phyloP scores from a whole-genome alignment of 2,329 filamentous ascomycete genomes.

The Blastomyces silverae region DNA sequence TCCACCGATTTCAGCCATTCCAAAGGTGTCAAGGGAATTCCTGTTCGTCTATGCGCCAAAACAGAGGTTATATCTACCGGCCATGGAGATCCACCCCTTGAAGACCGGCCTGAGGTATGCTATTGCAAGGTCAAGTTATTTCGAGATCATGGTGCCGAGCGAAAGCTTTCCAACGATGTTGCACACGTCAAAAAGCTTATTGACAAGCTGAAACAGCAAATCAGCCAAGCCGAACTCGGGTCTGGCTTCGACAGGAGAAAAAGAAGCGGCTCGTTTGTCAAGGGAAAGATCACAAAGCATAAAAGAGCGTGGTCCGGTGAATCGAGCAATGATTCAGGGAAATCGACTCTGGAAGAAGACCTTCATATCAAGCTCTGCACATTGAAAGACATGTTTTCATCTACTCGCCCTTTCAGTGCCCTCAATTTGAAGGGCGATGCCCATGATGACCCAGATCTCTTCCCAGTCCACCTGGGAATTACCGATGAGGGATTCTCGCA shows the following conservation, averaged over 20 bases:
- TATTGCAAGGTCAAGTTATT: constrained; percentile 98
- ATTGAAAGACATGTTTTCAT: constrained; percentile 45
- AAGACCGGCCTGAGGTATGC: constrained; percentile 49
- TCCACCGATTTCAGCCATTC: constrained; percentile 99
- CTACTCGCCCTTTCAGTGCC: constrained; percentile 38
- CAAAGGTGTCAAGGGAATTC: constrained; percentile 96
- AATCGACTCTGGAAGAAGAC: constrained; percentile 39
- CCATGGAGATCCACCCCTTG: constrained; percentile 18
- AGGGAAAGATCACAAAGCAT: constrained; percentile 67
- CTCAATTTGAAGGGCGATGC: constrained; percentile 40
- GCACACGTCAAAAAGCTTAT: constrained; percentile 95
- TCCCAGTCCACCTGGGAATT: constrained; percentile 35
- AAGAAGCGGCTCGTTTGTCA: constrained; percentile 47
- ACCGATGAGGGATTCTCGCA: constrained; percentile 30
- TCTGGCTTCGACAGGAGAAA: constrained; percentile 57
- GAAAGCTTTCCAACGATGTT: constrained; percentile 90
- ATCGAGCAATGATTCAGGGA: constrained; percentile 51
- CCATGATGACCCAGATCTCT: constrained; percentile 42
- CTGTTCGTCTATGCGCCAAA: constrained; percentile 86
- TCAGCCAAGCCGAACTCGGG: constrained; percentile 63
- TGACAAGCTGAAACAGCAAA: constrained; percentile 91
- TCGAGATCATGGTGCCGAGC: constrained; percentile 88
- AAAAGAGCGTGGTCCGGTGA: constrained; percentile 95
- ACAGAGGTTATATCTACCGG: constrained; percentile 53
- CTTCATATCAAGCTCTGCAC: constrained; percentile 39